Evolutionary conservation across 129 eudicot species (phyloP), one percentile per base, ranked within the genome.

Genomic region (Erigeron canadensis): DNA sequence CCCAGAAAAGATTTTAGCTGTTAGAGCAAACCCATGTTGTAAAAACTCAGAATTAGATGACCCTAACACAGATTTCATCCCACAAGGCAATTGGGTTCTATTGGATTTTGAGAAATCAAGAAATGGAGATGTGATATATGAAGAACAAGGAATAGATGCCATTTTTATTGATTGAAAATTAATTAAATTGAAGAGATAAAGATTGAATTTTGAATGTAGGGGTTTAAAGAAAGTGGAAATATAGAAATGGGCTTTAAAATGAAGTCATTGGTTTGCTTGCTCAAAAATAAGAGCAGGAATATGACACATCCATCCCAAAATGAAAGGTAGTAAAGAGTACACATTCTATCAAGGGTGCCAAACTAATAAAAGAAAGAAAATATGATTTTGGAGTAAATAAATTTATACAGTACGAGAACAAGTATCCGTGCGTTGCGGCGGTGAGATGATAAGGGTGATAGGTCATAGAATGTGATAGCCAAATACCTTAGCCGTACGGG

Each of bases 21-120:
- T 76, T 16, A 82, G 23, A 69, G 86, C 70, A 48, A 88, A 82
- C 74, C 84, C 96, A 75, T 77, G 60, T 70, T 83, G 81, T 38
- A 79, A 75, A 78, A 91, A 34, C 23, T 77, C 55, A 22, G 96
- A 91, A 60, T 70, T 84, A 9, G 85, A 81, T 48, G 87, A 88
- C 46, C 81, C 87, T 44, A 86, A 74, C 9, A 61, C 23, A 22
- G 65, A 43, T 42, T 67, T 68, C 12, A 65, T 41, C 54, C 45
- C 45, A 53, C 12, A 70, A 63, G 81, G 72, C 19, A 28, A 59
- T 0, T 53, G 81, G 81, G 72, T 70, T 44, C 15, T 55, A 4
- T 15, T 70, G 51, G 81, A 18, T 51, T 77, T 77, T 50, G 81
- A 22, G 40, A 54, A 77, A 41, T 42, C 54, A 47, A 64, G 54